Evolutionary conservation across 1,139 yeast genomes (phyloP), one percentile per base, ranked within the genome.

Genomic region (Suhomyces anneliseae): DNA sequence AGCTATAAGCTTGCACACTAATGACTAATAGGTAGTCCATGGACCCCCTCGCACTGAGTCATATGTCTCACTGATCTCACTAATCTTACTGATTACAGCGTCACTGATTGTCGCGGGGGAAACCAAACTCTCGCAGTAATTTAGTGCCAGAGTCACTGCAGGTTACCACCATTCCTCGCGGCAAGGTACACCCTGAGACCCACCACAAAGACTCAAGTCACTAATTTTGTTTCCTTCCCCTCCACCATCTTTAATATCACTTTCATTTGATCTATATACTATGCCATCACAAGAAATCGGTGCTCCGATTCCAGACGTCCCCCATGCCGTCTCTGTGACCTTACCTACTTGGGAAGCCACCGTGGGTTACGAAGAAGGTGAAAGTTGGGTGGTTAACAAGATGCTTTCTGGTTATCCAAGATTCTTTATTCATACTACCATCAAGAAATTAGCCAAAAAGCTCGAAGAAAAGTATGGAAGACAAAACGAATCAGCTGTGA

Each of bases 291-390:
- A 71, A 54, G 81, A 76, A 48, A 79, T 90, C 27, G 97, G 97
- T 7, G 84, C 79, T 33, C 83, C 96, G 5, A 90, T 93, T 51
- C 98, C 98, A 9, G 85, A 90, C 62, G 85, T 95, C 0, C 83
- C 86, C 6, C 98, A 92, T 65, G 97, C 97, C 0, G 96, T 92
- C 1, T 87, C 96, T 8, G 97, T 92, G 42, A 87, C 96, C 0
- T 75, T 92, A 40, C 98, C 98, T 6, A 87, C 96, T 0, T 92
- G 97, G 97, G 88, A 82, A 44, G 90, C 96, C 34, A 88, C 88
- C 10, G 88, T 92, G 4, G 97, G 90, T 6, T 92, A 92, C 60
- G 97, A 92, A 65, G 95, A 88, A 66, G 96, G 96, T 9, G 82
- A 87, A 59, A 84, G 79, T 15, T 85, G 93, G 89, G 92, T 92